Percentiles rank a stretch among this genome's conserved stretches.
Evolutionary conservation across 2,329 filamentous ascomycete species (phyloP).

Genomic region (Geosmithia morbida): DNA sequence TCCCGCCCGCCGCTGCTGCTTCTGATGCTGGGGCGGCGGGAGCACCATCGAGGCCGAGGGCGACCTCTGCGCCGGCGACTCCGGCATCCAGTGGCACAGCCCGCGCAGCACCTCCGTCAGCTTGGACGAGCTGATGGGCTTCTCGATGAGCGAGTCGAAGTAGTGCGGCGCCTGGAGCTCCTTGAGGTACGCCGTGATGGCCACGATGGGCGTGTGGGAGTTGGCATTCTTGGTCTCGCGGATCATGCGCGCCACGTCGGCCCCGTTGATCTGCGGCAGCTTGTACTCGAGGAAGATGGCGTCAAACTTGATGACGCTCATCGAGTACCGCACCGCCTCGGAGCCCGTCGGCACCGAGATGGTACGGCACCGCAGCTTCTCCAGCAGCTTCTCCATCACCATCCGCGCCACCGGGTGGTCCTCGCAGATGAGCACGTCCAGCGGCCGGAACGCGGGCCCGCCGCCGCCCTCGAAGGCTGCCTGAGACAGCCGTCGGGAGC

Average conservation of each 20-base stretch:
- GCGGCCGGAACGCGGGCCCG: conserved; percentile 71
- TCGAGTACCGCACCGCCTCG: conserved; percentile 83
- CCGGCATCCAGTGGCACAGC: conserved; percentile 87
- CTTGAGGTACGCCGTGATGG: conserved; percentile 95
- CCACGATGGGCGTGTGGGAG: conserved; percentile 85
- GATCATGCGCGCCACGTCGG: conserved; percentile 94
- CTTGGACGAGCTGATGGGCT: conserved; percentile 87
- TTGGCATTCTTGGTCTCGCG: conserved; percentile 94
- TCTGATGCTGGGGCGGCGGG: background rate
- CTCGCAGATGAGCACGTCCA: conserved; percentile 93
- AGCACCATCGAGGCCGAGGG: conserved; percentile 26
- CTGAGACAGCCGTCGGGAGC: conserved; percentile 84
- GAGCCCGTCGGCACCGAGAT: conserved; percentile 83
- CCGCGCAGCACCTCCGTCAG: conserved; percentile 75
- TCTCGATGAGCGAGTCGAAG: conserved; percentile 91
- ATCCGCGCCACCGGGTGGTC: conserved; percentile 93
- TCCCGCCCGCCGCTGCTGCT: conserved; percentile 21
- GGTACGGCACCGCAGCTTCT: conserved; percentile 88
- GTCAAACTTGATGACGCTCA: conserved; percentile 97
- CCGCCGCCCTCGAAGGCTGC: conserved; percentile 59
- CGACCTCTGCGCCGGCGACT: conserved; percentile 28
- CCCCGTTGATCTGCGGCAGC: conserved; percentile 84
- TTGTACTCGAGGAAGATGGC: conserved; percentile 98
- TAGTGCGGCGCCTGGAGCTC: conserved; percentile 90
- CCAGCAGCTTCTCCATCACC: conserved; percentile 97